Evolutionary conservation across 768 basidiomycete species (phyloP), one percentile per base, ranked within the genome.

Genomic region (Tubosaeta sp.): DNA sequence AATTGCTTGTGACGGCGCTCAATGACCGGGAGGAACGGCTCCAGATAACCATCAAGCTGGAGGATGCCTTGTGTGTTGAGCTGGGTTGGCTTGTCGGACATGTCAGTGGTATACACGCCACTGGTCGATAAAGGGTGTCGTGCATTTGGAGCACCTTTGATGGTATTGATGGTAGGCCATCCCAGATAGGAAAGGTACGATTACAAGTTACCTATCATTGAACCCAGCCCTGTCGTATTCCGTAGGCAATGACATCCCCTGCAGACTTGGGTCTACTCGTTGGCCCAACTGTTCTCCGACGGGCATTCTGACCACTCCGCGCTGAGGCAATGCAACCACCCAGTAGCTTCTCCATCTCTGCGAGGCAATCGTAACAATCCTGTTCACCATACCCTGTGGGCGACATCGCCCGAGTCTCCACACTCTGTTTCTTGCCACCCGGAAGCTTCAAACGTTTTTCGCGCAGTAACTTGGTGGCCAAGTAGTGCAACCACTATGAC

Each of bases 401-500:
- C 19, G 59, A 46, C 14, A 63, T 59, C 27, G 54, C 51, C 43
- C 29, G 47, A 35, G 22, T 37, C 7, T 53, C 64, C 25, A 57
- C 53, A 16, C 59, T 63, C 51, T 71, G 71, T 26, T 57, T 74
- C 63, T 74, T 80, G 73, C 66, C 14, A 54, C 62, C 17, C 1
- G 88, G 84, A 34, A 75, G 71, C 56, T 80, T 83, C 27, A 95
- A 71, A 38, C 79, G 78, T 66, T 93, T 93, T 32, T 75, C 75
- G 25, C 80, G 71, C 3, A 95, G 71, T 25, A 95, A 76, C 69
- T 93, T 92, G 47, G 70, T 67, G n/a, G 73, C 66, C 48, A 97
- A 74, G 68, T 95, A 94, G 61, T 94, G 90, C 17, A 95, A 71
- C 94, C 94, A 97, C 94, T 95, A 60, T n/a, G 37, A 27, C 31